Percentiles rank a stretch among this genome's conserved stretches.
These are phyloP conservation scores for Xylaria curta DNA, from an alignment of 495 filamentous ascomycete species.

Conservation along the genomic window DNA sequence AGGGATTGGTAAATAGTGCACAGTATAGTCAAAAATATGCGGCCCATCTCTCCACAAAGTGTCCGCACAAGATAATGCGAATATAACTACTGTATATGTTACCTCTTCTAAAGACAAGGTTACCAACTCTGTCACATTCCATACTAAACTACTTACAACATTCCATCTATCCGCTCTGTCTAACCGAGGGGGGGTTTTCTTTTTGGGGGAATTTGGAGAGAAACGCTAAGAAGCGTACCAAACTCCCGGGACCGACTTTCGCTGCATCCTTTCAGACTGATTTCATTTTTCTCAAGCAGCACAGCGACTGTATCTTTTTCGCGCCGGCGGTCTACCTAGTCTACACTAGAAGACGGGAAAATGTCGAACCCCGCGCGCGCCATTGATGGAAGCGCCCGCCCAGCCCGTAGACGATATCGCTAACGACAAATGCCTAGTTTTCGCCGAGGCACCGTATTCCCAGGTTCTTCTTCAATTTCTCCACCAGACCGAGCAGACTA, in stretches of 20 bases:
- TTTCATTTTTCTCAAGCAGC: no score
- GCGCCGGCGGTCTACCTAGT: neutral
- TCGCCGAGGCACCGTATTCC: neutral
- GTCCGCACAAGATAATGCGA: neutral
- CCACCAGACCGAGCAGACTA: neutral
- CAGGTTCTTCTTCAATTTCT: neutral
- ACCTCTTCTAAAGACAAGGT: slow-evolving; percentile 10
- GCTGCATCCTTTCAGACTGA: neutral
- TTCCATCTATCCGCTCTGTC: neutral
- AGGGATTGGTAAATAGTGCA: neutral
- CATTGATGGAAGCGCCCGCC: neutral
- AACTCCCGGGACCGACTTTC: slow-evolving; percentile 1
- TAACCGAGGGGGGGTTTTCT: neutral
- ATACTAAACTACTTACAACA: no score
- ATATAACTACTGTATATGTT: slow-evolving; percentile 14
- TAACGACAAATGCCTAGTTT: neutral
- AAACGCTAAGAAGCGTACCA: neutral
- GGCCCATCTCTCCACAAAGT: slow-evolving; percentile 6
- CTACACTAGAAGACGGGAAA: neutral
- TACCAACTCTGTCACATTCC: neutral
- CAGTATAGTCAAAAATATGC: neutral
- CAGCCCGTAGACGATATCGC: neutral
- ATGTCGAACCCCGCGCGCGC: neutral
- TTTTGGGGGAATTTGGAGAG: neutral
- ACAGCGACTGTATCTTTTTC: no score